These are phyloP conservation scores for Persicaria maculosa DNA, from an alignment of 148 eudicot species.

Conservation along the genomic window DNA sequence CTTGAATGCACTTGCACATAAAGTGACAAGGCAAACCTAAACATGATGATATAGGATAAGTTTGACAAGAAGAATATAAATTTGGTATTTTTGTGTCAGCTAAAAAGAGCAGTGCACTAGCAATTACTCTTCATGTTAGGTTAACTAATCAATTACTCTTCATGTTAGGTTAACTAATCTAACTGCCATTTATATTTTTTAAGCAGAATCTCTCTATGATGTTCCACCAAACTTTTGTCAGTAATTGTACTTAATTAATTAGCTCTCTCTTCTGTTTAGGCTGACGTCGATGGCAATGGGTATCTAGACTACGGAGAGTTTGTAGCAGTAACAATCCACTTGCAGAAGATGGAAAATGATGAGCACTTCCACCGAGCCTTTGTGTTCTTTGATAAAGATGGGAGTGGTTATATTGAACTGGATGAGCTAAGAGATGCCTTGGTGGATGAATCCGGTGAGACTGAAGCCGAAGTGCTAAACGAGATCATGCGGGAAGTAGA, in stretches of 20 bases:
- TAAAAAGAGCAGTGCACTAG: neutral
- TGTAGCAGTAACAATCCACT: conserved; percentile 93
- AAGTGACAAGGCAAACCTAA: neutral
- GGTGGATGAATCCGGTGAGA: conserved; percentile 64
- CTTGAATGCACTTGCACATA: neutral
- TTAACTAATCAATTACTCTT: conserved; percentile 2
- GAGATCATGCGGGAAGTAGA: conserved; percentile 91
- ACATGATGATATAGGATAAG: neutral
- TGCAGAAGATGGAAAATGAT: conserved; percentile 93
- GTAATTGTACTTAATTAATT: neutral
- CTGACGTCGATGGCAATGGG: conserved; percentile 94
- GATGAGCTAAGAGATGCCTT: conserved; percentile 80
- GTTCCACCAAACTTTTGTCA: neutral
- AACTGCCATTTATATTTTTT: neutral
- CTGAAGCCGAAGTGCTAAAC: conserved; percentile 54
- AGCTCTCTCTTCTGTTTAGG: conserved; percentile 32
- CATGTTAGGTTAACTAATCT: conserved; percentile 10
- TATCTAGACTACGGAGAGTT: conserved; percentile 90
- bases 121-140: conserved; percentile 8
- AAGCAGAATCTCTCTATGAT: neutral
- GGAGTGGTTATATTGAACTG: conserved; percentile 81
- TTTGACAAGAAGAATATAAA: neutral
- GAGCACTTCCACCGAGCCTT: conserved; percentile 89
- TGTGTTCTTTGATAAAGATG: conserved; percentile 77
- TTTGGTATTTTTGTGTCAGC: neutral